Percentiles rank a stretch among this genome's conserved stretches.
These are phyloP conservation scores for Pseudomicrostroma phylloplanum DNA, from an alignment of 1,284 basidiomycete genomes.

Conservation along the genomic window DNA sequence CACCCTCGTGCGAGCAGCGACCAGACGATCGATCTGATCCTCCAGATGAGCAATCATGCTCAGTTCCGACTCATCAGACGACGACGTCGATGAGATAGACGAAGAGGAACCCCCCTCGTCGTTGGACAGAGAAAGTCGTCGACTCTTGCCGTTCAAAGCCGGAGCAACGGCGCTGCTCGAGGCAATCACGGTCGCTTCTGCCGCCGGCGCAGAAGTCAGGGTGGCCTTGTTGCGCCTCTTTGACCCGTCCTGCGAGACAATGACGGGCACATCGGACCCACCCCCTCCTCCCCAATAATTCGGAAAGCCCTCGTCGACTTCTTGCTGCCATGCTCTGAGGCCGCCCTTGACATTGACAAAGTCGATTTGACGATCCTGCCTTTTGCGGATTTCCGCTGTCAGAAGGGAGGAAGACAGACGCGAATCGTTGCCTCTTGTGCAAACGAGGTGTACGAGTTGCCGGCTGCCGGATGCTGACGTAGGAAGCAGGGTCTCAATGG, in stretches of 20 bases:
- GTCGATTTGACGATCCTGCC: slow-evolving; percentile 4
- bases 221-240: too few relatives aligned
- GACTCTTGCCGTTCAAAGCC: too few relatives aligned
- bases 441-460: slow-evolving; percentile 62
- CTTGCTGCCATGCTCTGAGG: slow-evolving; percentile 24
- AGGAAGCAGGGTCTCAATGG: slow-evolving; percentile 11
- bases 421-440: slow-evolving; percentile 87
- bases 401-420: slow-evolving; percentile 66
- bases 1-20: slow-evolving; percentile 1
- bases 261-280: too few relatives aligned
- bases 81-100: not conserved
- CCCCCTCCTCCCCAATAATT: slow-evolving; percentile 20
- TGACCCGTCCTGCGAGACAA: too few relatives aligned
- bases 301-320: slow-evolving; percentile 28
- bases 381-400: not conserved
- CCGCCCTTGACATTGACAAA: slow-evolving; percentile 33
- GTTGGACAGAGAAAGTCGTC: too few relatives aligned
- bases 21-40: slow-evolving; percentile 1
- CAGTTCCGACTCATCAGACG: not conserved
- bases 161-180: not conserved
- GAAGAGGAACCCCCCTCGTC: too few relatives aligned
- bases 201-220: too few relatives aligned
- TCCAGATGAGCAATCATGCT: not conserved
- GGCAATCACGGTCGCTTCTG: too few relatives aligned
- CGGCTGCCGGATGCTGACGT: slow-evolving; percentile 43